phyloP scores from a whole-genome alignment of 2,329 filamentous ascomycete species.

The Phaeosphaeria sp. region DNA sequence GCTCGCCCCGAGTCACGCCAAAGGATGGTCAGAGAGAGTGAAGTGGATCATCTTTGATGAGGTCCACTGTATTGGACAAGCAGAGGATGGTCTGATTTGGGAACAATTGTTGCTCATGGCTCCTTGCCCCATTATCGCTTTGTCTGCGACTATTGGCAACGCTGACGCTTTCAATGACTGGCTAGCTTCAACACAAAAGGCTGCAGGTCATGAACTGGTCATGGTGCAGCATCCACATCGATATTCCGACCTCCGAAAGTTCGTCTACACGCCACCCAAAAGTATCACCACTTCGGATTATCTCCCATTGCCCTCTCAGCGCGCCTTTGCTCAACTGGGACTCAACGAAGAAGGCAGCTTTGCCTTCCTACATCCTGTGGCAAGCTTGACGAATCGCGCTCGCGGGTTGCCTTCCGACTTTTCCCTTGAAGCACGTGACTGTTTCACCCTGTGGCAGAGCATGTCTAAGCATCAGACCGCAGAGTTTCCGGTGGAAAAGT shows the following conservation, averaged over 20 bases:
- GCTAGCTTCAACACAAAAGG: constrained; percentile 69
- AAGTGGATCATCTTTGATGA: constrained; percentile 84
- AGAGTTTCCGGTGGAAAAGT: constrained; percentile 58
- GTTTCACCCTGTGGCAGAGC: constrained; percentile 68
- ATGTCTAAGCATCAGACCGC: constrained; percentile 66
- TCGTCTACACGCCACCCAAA: constrained; percentile 64
- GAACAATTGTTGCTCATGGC: constrained; percentile 77
- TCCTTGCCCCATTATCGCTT: constrained; percentile 78
- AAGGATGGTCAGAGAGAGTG: constrained; percentile 71
- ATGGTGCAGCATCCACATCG: constrained; percentile 73
- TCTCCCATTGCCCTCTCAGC: constrained; percentile 54
- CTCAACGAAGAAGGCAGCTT: constrained; percentile 60
- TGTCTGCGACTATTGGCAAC: constrained; percentile 82
- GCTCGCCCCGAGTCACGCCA: constrained; percentile 67
- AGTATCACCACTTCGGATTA: constrained; percentile 51
- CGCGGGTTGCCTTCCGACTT: constrained; percentile 72
- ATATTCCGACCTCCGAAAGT: constrained; percentile 82
- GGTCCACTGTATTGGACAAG: constrained; percentile 79
- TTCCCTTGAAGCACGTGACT: constrained; percentile 74
- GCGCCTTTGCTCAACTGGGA: constrained; percentile 51
- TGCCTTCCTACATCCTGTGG: constrained; percentile 70
- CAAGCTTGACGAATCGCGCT: constrained; percentile 66
- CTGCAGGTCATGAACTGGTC: constrained; percentile 67
- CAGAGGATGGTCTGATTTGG: constrained; percentile 78
- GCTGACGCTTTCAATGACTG: constrained; percentile 73